Base-by-base conservation (phyloP, 108 stramenopile species). In the Cyclotella kingstonii region DNA sequence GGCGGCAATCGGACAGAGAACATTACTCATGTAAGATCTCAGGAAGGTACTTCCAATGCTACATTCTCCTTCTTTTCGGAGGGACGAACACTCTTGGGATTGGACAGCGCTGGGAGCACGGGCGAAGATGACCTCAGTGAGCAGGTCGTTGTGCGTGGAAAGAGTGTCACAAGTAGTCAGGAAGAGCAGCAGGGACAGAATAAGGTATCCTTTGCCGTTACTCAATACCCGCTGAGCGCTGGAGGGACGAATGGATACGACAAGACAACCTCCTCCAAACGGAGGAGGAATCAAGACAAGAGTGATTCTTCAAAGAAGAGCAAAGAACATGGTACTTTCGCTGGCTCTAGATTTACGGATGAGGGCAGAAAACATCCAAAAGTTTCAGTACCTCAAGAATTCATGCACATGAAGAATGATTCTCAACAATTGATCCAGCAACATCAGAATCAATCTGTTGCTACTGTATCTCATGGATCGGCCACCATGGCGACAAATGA, bases 41-140 rank as follows among this genome's bases (percentile, higher is more conserved):
- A n/a, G n/a, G 41, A 57, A 40, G 39, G 33, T 40, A 39, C 26
- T 40, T 57, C 33, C 43, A 54, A 36, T 33, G 26, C 41, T n/a
- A 49, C 48, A n/a, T 64, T 49, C 38, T 54, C 63, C 12, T 50
- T 52, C 1, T 64, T 52, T 22, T 57, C 56, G 5, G 38, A 39
- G 12, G 19, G 5, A 14, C 41, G 43, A 33, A 53, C 53, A 31
- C 29, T 53, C 30, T n/a, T n/a, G n/a, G n/a, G n/a, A n/a, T n/a
- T n/a, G n/a, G n/a, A n/a, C n/a, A n/a, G n/a, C n/a, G n/a, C n/a
- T n/a, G n/a, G n/a, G n/a, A n/a, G n/a, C n/a, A 44, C 52, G 21
- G 63, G 51, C 21, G 52, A 42, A 9, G 65, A 66, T 14, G 65
- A 56, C 35, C 22, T 66, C 45, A 66, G 65, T 35, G 54, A 46